Percentiles rank a stretch among this genome's conserved stretches.
Conservation (phyloP, 202 grass and related monocot species). For the Carex sylvatica region DNA sequence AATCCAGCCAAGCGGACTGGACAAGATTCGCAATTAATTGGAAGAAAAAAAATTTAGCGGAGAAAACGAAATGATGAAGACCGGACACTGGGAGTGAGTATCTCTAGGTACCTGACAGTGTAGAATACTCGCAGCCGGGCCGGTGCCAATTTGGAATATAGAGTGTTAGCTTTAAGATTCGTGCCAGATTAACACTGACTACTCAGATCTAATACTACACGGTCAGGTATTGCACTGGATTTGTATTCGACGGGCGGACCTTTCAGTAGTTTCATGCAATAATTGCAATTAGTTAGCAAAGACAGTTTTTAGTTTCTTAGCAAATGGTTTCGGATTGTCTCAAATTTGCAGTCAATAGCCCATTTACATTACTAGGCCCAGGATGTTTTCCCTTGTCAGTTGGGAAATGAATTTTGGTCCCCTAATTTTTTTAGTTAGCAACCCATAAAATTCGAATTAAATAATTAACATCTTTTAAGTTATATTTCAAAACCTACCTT, state of each 20-base stretch:
- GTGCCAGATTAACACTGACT: too few species aligned
- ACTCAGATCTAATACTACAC: too few species aligned
- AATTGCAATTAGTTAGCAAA: too few species aligned
- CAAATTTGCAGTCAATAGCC: background rate
- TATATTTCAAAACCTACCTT: too few species aligned
- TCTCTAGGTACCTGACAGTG: background rate
- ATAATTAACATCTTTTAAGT: too few species aligned
- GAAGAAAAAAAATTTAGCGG: background rate
- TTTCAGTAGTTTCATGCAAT: background rate
- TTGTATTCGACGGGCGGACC: too few species aligned
- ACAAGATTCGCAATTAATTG: background rate
- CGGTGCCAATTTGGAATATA: background rate
- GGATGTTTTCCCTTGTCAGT: background rate
- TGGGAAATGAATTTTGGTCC: too few species aligned
- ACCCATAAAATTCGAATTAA: too few species aligned
- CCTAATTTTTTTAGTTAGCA: too few species aligned
- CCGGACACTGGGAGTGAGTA: background rate
- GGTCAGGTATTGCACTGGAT: too few species aligned
- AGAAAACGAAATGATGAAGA: background rate
- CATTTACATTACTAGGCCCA: background rate
- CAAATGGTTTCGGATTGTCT: background rate
- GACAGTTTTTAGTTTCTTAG: background rate
- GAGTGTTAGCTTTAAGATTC: background rate
- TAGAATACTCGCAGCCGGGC: too few species aligned
- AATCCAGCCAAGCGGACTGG: background rate